Evolutionary conservation across 805 yeast genomes (phyloP).

Genomic region (Candida hispaniensis): DNA sequence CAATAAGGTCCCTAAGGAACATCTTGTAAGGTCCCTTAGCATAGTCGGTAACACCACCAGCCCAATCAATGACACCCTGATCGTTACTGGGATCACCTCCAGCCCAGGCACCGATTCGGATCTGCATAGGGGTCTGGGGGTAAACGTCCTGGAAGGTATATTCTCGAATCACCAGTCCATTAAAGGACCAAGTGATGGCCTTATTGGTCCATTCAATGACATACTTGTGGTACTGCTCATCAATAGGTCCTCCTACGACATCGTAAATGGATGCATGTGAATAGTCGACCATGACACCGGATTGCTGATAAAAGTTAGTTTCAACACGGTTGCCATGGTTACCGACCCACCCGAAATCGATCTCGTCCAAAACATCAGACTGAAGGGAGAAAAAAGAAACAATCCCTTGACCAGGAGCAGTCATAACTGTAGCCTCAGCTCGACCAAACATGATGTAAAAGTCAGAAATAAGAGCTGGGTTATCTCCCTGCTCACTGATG

Average conservation of each 20-base stretch:
- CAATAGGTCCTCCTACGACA: constrained; percentile 45
- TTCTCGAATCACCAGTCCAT: constrained; percentile 59
- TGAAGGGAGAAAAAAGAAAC: constrained; percentile 74
- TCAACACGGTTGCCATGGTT: constrained; percentile 66
- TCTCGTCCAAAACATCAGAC: constrained; percentile 78
- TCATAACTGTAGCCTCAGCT: constrained; percentile 58
- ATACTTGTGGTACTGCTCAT: constrained; percentile 60
- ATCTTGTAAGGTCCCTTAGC: constrained; percentile 41
- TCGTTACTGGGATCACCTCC: constrained; percentile 41
- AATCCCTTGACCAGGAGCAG: constrained; percentile 70
- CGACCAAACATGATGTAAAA: constrained; percentile 86
- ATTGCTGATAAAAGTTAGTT: constrained; percentile 66
- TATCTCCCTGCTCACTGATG: constrained; percentile 53
- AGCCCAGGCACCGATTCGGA: constrained; percentile 49
- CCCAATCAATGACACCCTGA: constrained; percentile 60
- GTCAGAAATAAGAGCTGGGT: constrained; percentile 66
- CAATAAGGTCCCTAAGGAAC: constrained; percentile 47
- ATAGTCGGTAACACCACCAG: constrained; percentile 53
- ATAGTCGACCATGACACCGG: no score
- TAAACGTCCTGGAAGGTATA: constrained; percentile 52
- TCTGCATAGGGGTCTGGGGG: constrained; percentile 83
- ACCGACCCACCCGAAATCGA: constrained; percentile 83
- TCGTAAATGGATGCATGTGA: constrained; percentile 62
- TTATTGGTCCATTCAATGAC: constrained; percentile 76
- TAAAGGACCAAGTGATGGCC: constrained; percentile 56